Conservation (phyloP, 2,329 filamentous ascomycete species). For the Neonectria coccinea region DNA sequence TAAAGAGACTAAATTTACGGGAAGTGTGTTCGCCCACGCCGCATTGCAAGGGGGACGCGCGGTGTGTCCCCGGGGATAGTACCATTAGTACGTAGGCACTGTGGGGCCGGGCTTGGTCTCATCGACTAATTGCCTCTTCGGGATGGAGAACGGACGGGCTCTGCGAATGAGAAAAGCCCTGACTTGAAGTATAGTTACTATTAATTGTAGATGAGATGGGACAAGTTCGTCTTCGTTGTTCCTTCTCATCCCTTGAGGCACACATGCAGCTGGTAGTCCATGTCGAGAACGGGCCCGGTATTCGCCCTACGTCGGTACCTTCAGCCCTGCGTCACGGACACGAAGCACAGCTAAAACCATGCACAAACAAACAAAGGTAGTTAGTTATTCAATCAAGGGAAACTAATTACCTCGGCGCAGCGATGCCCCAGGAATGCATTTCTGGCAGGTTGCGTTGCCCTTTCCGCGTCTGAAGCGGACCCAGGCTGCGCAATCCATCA, state of each 20-base stretch:
- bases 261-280: no score
- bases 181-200: no score
- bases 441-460: neutral
- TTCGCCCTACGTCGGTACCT: neutral
- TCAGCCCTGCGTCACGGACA: no score
- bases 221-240: neutral
- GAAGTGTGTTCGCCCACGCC: neutral
- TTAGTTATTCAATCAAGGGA: no score
- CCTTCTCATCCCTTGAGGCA: neutral
- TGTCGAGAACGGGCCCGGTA: neutral
- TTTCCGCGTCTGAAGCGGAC: conserved; percentile 7
- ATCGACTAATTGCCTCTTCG: neutral
- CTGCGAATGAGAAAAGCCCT: no score
- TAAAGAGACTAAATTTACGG: conserved; percentile 1
- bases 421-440: neutral
- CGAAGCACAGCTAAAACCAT: no score
- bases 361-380: no score
- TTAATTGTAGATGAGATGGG: neutral
- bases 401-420: neutral
- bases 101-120: conserved; percentile 10
- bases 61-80: conserved; percentile 19
- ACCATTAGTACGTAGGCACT: conserved; percentile 24
- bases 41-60: conserved; percentile 24
- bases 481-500: conserved; percentile 38
- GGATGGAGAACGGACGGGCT: neutral